Evolutionary conservation across 2,329 filamentous ascomycete species (phyloP), one percentile per base, ranked within the genome.

Genomic region (Ceratocystis alfenasii): DNA sequence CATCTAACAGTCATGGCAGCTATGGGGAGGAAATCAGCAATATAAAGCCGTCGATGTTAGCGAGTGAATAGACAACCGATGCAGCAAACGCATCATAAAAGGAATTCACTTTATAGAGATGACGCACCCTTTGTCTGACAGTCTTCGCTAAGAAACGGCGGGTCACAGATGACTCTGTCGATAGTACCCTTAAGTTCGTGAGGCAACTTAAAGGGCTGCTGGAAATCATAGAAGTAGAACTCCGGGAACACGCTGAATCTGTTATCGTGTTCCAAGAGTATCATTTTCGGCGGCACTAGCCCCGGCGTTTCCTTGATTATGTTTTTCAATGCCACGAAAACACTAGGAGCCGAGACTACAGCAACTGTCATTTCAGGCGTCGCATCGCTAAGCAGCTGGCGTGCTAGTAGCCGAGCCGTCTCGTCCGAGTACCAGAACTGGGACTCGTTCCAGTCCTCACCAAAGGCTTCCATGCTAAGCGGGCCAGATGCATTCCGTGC

Each of bases 401-500:
- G 76, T 1, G 88, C 89, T 22, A 89, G 75, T 4, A 79, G 72
- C 1, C 74, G 79, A 0, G 89, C 89, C 28, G 88, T 92, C 69
- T 86, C 82, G 64, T 91, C 85, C 7, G 83, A 84, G 73, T 90
- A 90, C 89, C 89, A 94, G 72, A 94, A 94, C 75, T 93, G 89
- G 68, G 83, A 87, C 71, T 87, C 83, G 72, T 92, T 89, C 89
- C 89, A 94, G 74, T 93, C 87, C 75, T 93, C 89, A 1, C 80
- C 79, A 71, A 93, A 94, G 1, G 81, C 78, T 36, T 88, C 83
- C 83, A 93, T 93, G 17, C 76, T 78, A 65, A 82, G 68, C 48
- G 74, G 73, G 20, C 20, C 55, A 33, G 17, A 17, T 6, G 46
- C 59, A 3, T 62, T 67, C 7, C 50, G 69, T 5, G 68, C 70